Evolutionary conservation across 1,284 basidiomycete genomes (phyloP), one percentile per base, ranked within the genome.

Genomic region (Papiliotrema terrestris): DNA sequence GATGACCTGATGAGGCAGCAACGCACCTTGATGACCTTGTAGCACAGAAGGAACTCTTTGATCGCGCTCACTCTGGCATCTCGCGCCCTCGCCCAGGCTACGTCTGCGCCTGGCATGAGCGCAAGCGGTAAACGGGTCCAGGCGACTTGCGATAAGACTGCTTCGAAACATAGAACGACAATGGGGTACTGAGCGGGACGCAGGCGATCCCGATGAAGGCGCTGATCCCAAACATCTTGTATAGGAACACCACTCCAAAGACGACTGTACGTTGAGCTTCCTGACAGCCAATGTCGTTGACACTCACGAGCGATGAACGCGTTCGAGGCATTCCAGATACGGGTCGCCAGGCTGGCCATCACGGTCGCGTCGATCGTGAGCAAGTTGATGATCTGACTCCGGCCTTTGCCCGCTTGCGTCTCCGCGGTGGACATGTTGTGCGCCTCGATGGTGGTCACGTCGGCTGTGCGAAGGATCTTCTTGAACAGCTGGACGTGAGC

Each of bases 11-110:
- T 32, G 13, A 38, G n/a, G 26, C 2, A 25, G 13, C 2, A 11
- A 52, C 66, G 19, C 29, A 73, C 74, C 55, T 77, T 76, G 69
- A 75, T 73, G 13, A 74, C 73, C 52, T 75, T 76, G 60, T 73
- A 68, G 15, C 72, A 68, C 11, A 63, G 47, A 8, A 75, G 54
- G 44, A 75, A 67, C 59, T 77, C 75, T 47, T 75, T 74, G 51
- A 76, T 60, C 1, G 73, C 74, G 1, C 67, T 65, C 1, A 65
- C 71, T 11, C 74, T 58, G 0, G 68, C 70, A 57, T 77, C 75
- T 19, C 71, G 47, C 0, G 67, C 63, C 23, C 62, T 51, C 1
- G 69, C 63, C 64, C 71, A 70, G 3, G 63, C 60, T 42, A 62
- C 64, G 54, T 77, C 74, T 44, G 72, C 74, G 6, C 57, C 72